A percentile compares a stretch with the other conserved stretches of the same genome.
These are phyloP conservation scores for Casuarina cunninghamiana DNA, from an alignment of 306 rosid genomes.

Conservation along the genomic window DNA sequence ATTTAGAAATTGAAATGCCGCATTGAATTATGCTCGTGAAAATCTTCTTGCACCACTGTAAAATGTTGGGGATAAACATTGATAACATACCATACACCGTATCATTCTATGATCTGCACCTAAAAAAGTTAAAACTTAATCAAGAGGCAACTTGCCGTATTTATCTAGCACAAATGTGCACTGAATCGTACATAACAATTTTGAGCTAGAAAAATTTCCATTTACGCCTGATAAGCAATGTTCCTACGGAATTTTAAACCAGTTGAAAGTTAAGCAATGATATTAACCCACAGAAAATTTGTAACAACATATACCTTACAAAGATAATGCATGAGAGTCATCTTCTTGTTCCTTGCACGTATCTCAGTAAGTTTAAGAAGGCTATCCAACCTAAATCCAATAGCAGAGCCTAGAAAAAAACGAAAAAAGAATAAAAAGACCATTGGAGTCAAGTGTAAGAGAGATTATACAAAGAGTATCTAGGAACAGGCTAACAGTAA, in stretches of 20 bases:
- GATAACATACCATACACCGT: background rate
- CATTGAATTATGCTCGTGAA: background rate
- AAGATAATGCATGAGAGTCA: constrained; percentile 92
- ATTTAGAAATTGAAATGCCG: background rate
- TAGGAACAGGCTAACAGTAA: background rate
- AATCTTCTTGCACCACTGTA: background rate
- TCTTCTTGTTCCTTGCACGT: constrained; percentile 78
- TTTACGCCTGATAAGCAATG: background rate
- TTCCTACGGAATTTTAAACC: background rate
- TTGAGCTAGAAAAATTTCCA: background rate
- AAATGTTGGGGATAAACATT: background rate
- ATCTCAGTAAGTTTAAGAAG: constrained; percentile 87
- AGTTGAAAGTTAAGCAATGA: background rate
- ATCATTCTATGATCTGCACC: background rate
- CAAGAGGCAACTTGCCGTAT: background rate
- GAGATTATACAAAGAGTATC: background rate
- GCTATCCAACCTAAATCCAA: constrained; percentile 85
- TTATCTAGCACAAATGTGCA: background rate
- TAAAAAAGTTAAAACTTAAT: background rate
- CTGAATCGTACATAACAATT: background rate
- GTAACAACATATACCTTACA: constrained; percentile 62
- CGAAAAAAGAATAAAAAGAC: constrained; percentile 10
- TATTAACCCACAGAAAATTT: constrained; percentile 5
- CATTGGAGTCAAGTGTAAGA: background rate
- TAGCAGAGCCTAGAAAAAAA: constrained; percentile 63